Conservation (phyloP, 2,329 filamentous ascomycete genomes). For the Hypoxylon sp. region DNA sequence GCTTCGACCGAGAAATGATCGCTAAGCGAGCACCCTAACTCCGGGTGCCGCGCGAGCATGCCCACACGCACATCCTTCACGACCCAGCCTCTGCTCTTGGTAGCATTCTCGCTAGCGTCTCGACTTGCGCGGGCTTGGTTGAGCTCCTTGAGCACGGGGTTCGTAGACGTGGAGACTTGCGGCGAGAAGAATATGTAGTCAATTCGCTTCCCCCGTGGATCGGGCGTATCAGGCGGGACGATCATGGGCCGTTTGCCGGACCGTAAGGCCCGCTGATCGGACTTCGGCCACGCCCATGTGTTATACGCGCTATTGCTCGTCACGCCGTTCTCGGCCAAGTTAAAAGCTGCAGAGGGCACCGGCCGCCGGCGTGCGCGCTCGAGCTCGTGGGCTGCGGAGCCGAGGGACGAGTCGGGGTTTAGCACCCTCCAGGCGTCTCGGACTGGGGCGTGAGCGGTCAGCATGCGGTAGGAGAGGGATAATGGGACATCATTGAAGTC, state of each 20-base stretch:
- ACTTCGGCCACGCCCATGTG: constrained; percentile 90
- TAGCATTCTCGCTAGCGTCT: constrained; percentile 48
- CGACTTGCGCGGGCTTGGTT: constrained; percentile 34
- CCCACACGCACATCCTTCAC: constrained; percentile 79
- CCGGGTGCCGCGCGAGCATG: constrained; percentile 85
- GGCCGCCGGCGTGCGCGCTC: constrained; percentile 75
- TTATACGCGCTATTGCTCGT: constrained; percentile 90
- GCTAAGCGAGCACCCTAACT: constrained; percentile 85
- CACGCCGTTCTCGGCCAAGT: constrained; percentile 82
- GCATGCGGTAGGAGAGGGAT: constrained; percentile 84
- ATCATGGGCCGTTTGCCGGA: constrained; percentile 70
- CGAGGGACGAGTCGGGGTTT: constrained; percentile 86
- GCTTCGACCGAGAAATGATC: constrained; percentile 95
- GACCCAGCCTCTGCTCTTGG: constrained; percentile 66
- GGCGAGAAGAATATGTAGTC: constrained; percentile 92
- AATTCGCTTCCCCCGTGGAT: constrained; percentile 84
- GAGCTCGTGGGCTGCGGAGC: constrained; percentile 74
- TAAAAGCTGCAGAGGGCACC: constrained; percentile 81
- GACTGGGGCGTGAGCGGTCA: constrained; percentile 82
- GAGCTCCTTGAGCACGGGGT: constrained; percentile 33
- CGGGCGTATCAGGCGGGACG: constrained; percentile 74
- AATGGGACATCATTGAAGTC: constrained; percentile 98
- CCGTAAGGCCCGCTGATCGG: constrained; percentile 74
- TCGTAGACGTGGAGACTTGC: constrained; percentile 51
- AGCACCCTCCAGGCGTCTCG: constrained; percentile 86